Percentiles rank a stretch among this genome's conserved stretches.
Conservation (phyloP, 768 basidiomycete genomes). For the Tricholoma sp. region DNA sequence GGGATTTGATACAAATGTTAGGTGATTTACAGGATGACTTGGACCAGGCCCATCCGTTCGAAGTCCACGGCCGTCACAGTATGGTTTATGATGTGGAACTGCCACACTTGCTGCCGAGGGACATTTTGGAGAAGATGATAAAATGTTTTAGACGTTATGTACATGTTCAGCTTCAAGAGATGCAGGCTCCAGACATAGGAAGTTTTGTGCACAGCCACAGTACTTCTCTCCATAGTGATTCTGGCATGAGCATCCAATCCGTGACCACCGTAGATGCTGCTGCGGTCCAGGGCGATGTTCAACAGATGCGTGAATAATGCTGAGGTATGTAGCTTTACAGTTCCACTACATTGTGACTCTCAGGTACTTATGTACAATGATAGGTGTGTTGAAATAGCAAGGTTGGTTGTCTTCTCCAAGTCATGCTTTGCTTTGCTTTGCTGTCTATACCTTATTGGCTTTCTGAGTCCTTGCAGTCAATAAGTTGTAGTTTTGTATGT, state of each 20-base stretch:
- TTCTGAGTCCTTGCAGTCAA: no score
- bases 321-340: no score
- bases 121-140: background rate
- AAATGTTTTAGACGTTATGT: background rate
- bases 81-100: background rate
- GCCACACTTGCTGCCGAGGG: background rate
- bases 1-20: background rate
- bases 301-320: no score
- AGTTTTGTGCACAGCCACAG: background rate
- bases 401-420: no score
- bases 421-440: no score
- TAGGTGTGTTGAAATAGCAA: no score
- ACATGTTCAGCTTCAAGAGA: background rate
- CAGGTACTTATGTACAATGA: no score
- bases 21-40: background rate
- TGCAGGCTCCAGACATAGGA: background rate
- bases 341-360: no score
- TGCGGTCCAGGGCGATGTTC: background rate
- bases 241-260: background rate
- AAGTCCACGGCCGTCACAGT: background rate
- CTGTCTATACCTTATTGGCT: no score
- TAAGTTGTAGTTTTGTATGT: no score
- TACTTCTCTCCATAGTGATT: background rate
- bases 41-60: background rate
- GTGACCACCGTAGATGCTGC: background rate